phyloP scores from a whole-genome alignment of 2,329 filamentous ascomycete genomes.

The Calonectria montana region DNA sequence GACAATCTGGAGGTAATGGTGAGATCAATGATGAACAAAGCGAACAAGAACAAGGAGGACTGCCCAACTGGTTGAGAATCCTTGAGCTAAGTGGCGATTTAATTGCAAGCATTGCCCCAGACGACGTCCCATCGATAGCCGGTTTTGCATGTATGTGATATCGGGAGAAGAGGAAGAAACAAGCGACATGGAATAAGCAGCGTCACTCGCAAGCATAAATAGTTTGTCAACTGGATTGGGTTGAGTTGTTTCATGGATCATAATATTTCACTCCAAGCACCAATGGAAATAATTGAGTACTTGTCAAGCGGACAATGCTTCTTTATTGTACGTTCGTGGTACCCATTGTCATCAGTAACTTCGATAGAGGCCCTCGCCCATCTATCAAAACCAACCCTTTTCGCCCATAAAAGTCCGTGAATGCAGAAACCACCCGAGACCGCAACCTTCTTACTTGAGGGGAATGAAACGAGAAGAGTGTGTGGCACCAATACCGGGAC shows the following conservation, averaged over 20 bases:
- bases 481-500: conserved; percentile 99
- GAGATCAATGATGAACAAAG: too few species aligned
- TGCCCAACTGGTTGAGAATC: too few species aligned
- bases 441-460: conserved; percentile 89
- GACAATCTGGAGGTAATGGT: too few species aligned
- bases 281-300: conserved; percentile 35
- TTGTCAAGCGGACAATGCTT: conserved; percentile 51
- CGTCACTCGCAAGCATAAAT: not conserved
- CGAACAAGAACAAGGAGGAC: too few species aligned
- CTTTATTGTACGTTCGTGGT: conserved; percentile 58
- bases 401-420: conserved; percentile 67
- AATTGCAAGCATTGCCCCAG: too few species aligned
- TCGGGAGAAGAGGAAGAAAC: not conserved
- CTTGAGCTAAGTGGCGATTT: too few species aligned
- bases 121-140: too few species aligned
- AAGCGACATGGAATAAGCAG: not conserved
- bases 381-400: conserved; percentile 68
- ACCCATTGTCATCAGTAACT: conserved; percentile 58
- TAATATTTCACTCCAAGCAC: conserved; percentile 17
- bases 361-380: conserved; percentile 56
- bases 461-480: conserved; percentile 99
- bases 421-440: conserved; percentile 66
- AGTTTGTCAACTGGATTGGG: not conserved
- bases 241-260: conserved; percentile 7
- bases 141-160: not conserved